Evolutionary conservation across 768 basidiomycete species (phyloP).

Genomic region (Lactifluus pinguis): DNA sequence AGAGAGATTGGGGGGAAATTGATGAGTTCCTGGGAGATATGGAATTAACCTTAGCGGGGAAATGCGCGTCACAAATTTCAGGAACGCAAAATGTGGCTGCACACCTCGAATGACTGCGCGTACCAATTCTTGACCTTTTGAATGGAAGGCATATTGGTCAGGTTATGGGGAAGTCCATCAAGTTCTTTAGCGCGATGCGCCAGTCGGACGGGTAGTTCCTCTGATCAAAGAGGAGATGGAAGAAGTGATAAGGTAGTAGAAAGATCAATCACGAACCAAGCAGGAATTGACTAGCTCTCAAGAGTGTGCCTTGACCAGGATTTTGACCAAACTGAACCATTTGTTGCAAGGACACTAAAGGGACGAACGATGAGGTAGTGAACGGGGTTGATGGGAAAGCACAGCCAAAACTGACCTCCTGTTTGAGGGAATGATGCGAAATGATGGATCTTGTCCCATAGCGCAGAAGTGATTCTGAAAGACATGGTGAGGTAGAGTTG

Average conservation of each 20-base stretch:
- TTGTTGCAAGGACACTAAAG: constrained; percentile 86
- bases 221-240: constrained; percentile 29
- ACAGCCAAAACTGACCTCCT: constrained; percentile 45
- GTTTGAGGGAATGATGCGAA: constrained; percentile 91
- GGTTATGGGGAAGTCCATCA: constrained; percentile 85
- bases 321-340: constrained; percentile 98
- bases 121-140: constrained; percentile 98
- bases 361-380: background rate
- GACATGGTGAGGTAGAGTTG: constrained; percentile 2
- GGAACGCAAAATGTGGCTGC: constrained; percentile 20
- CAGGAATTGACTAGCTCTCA: constrained; percentile 88
- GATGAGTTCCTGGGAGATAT: constrained; percentile 69
- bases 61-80: background rate
- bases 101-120: constrained; percentile 93
- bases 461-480: constrained; percentile 65
- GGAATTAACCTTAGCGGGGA: constrained; percentile 2
- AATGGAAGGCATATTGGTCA: constrained; percentile 87
- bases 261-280: constrained; percentile 42
- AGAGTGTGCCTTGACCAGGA: constrained; percentile 85
- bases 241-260: constrained; percentile 1
- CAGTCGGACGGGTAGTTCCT: constrained; percentile 90
- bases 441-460: constrained; percentile 89
- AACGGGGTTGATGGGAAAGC: background rate
- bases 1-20: constrained; percentile 73
- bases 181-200: constrained; percentile 96